Conservation (phyloP, 129 eudicot genomes). For the Tanacetum coccineum region DNA sequence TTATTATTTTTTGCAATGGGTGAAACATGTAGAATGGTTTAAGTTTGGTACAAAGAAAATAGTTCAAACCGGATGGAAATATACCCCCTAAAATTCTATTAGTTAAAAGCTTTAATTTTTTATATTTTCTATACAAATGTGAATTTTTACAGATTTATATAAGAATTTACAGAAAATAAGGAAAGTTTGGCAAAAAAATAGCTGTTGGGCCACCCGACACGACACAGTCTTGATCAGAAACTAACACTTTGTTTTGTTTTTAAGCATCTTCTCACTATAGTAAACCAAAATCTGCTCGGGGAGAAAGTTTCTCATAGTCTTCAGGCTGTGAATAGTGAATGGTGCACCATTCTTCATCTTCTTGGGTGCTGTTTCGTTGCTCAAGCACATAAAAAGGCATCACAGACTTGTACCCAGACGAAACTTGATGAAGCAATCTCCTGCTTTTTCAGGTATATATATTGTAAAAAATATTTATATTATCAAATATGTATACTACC, state of each 20-base stretch:
- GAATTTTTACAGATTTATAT: no score
- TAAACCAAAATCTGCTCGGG: slow-evolving; percentile 69
- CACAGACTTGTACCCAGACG: slow-evolving; percentile 41
- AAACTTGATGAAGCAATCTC: slow-evolving; percentile 77
- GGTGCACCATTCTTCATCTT: slow-evolving; percentile 71
- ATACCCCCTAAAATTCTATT: no score
- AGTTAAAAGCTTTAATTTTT: no score
- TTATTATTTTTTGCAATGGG: not conserved
- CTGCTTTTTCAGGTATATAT: slow-evolving; percentile 79
- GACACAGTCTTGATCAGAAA: no score
- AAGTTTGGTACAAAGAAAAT: no score
- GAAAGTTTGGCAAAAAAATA: no score
- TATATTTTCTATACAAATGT: no score
- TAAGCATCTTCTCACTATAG: slow-evolving; percentile 72
- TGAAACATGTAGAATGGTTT: no score
- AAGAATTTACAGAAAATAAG: no score
- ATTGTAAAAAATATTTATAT: not conserved
- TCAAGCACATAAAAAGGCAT: slow-evolving; percentile 63
- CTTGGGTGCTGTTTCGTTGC: slow-evolving; percentile 88
- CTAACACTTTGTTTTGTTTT: slow-evolving; percentile 18
- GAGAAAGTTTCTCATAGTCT: slow-evolving; percentile 65
- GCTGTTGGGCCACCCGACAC: no score
- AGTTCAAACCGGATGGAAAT: no score
- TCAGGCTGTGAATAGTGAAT: slow-evolving; percentile 59
- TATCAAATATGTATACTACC: not conserved